These are phyloP conservation scores for Tricladium varicosporioides DNA, from an alignment of 2,329 filamentous ascomycete genomes.

Conservation along the genomic window DNA sequence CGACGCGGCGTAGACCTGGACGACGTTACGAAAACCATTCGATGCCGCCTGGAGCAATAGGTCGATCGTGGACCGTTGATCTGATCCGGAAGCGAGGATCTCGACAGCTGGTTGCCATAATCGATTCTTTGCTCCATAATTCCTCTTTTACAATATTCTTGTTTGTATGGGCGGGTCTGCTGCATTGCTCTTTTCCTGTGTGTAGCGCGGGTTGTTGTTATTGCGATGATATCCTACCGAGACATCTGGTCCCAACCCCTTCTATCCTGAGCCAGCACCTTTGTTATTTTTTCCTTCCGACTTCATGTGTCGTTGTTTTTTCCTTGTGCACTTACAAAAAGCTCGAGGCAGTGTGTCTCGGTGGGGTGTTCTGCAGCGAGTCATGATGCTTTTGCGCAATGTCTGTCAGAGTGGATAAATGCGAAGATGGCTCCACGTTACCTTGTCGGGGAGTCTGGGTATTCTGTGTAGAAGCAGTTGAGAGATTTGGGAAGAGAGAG, in stretches of 20 bases:
- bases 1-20: constrained; percentile 44
- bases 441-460: constrained; percentile 13
- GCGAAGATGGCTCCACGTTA: constrained; percentile 12
- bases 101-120: constrained; percentile 29
- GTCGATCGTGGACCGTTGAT: constrained; percentile 31
- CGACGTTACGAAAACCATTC: constrained; percentile 46
- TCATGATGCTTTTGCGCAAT: constrained; percentile 21
- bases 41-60: constrained; percentile 35
- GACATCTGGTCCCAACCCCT: constrained; percentile 31
- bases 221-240: constrained; percentile 37
- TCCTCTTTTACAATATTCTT: constrained; percentile 37
- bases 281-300: constrained; percentile 21
- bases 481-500: not conserved
- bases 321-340: constrained; percentile 28
- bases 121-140: constrained; percentile 44
- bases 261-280: constrained; percentile 17
- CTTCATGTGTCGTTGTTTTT: constrained; percentile 19
- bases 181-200: constrained; percentile 36
- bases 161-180: constrained; percentile 34
- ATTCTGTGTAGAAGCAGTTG: constrained; percentile 22
- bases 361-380: constrained; percentile 23
- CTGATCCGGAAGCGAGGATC: constrained; percentile 21
- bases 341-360: constrained; percentile 27
- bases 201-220: constrained; percentile 29
- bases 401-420: constrained; percentile 22